Base-by-base conservation (phyloP, 2,329 filamentous ascomycete species). In the Botryotinia narcissicola region DNA sequence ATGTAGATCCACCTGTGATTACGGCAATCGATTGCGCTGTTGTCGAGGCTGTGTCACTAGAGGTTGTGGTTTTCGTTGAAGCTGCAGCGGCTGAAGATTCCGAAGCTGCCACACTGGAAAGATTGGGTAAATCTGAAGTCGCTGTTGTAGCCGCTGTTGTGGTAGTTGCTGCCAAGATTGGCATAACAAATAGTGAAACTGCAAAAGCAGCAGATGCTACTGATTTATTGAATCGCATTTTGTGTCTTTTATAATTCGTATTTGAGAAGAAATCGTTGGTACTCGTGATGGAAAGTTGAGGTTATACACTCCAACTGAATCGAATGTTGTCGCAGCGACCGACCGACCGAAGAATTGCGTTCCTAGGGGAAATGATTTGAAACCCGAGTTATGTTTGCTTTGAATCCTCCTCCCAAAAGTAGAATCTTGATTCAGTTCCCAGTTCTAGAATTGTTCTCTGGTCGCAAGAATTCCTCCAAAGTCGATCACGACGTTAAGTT, bases 71-170 rank as follows among this genome's bases (percentile, higher is more conserved):
- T 68, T 46, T 46, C 46, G 73, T 74, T 32, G 51, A 73, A 25
- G 59, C 71, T 29, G 73, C 77, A 72, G 76, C 74, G n/a, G 74
- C 74, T 48, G 74, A 66, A 70, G 78, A 74, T 73, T 73, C 71
- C 71, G 75, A 78, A 12, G 77, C 75, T 59, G 77, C 68, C 20
- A 77, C 72, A 70, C 72, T 76, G 25, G 81, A 74, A 22, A 77
- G 75, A 44, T 77, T 75, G 29, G 77, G 77, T 22, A 78, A 73
- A n/a, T 40, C 46, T 71, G 48, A 32, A 46, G 62, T 60, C 35
- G 51, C 71, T 60, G 73, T 73, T 69, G 68, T 64, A 42, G 70
- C 69, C 20, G 74, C 63, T 51, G 67, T 60, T 57, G 74, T 74
- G n/a, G 74, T 70, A 59, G 76, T 72, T 29, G 71, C 74, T 18